Evolutionary conservation across 176 grass and related monocot genomes (phyloP).

Genomic region (Secale cereale): DNA sequence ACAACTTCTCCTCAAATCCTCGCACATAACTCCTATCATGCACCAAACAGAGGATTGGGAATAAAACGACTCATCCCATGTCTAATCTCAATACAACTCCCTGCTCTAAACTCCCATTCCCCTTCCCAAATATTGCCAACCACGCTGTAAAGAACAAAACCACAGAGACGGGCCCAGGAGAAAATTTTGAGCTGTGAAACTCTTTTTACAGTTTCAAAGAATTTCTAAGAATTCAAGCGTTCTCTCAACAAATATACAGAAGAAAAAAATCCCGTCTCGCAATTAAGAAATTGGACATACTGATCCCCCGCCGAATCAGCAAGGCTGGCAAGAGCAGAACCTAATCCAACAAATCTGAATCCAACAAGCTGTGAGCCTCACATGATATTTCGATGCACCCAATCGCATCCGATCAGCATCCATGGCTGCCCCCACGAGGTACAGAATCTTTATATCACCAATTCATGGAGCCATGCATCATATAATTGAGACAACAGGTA

Average conservation of each 20-base stretch:
- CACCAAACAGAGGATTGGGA: no score
- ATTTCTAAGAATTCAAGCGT: neutral
- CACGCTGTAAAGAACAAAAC: neutral
- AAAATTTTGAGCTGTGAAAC: neutral
- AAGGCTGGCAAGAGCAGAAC: neutral
- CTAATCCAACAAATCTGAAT: conserved; percentile 15
- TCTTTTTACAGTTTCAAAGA: neutral
- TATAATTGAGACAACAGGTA: conserved; percentile 32
- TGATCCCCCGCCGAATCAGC: neutral
- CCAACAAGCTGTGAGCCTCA: neutral
- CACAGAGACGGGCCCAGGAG: neutral
- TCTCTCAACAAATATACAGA: neutral
- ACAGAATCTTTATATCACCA: conserved; percentile 33
- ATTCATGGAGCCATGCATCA: neutral
- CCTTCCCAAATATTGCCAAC: no score
- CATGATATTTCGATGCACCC: neutral
- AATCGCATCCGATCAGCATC: conserved; percentile 23
- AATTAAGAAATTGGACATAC: neutral
- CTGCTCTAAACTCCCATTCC: no score
- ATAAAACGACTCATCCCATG: no score
- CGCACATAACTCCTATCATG: no score
- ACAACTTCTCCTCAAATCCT: no score
- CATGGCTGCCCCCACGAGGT: conserved; percentile 1
- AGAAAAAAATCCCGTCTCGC: neutral
- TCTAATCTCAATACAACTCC: no score